Conservation (phyloP, 208 protist species). For the Trypanosoma theileri region DNA sequence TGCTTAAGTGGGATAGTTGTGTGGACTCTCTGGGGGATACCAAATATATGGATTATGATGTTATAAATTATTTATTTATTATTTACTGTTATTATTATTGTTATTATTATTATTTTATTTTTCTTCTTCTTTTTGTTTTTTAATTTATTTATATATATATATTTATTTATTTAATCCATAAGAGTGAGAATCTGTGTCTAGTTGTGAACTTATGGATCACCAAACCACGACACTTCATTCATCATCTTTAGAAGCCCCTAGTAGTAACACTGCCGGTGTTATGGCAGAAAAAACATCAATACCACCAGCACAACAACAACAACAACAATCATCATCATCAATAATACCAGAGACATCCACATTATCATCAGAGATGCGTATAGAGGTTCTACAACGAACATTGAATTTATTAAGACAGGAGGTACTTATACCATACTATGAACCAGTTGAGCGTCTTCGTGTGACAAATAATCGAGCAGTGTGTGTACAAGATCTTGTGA, state of each 20-base stretch:
- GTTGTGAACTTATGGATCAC: neutral
- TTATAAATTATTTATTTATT: too few relatives aligned
- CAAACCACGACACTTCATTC: too few relatives aligned
- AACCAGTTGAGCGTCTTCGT: conserved; percentile 72
- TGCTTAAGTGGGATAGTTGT: neutral
- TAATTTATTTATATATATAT: conserved; percentile 11
- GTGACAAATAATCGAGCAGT: conserved; percentile 72
- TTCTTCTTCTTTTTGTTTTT: conserved; percentile 15
- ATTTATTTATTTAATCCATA: neutral
- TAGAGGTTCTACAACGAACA: conserved; percentile 58
- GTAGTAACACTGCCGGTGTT: too few relatives aligned
- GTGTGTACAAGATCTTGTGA: conserved; percentile 60
- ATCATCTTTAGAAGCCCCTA: too few relatives aligned
- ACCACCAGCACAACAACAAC: neutral
- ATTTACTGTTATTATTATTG: too few relatives aligned
- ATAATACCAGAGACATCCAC: neutral
- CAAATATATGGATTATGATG: neutral
- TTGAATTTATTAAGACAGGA: conserved; percentile 67
- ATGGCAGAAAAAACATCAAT: too few relatives aligned
- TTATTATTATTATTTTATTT: neutral
- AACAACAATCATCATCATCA: neutral
- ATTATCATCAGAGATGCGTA: conserved; percentile 33
- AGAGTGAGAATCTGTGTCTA: neutral
- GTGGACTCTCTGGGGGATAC: neutral
- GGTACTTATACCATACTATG: conserved; percentile 75